phyloP scores from a whole-genome alignment of 73 alveolate species.

The Urostyla sp. region DNA sequence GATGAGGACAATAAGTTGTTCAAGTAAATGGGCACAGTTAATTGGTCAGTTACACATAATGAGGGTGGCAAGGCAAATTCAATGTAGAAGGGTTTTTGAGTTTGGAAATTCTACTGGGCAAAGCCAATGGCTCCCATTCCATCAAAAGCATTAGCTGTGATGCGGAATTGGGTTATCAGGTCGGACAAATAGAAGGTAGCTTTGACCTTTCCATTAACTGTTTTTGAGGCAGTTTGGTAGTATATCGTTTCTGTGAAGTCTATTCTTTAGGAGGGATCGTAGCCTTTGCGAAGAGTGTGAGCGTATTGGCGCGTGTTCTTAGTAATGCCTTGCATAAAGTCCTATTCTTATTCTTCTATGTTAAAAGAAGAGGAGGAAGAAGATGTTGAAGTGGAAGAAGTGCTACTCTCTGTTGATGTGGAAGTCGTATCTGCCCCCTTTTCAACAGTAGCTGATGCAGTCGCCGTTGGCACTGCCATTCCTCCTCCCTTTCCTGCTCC shows the following conservation, averaged over 20 bases:
- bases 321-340: not conserved
- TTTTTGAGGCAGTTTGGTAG: not conserved
- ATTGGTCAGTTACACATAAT: not conserved
- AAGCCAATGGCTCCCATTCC: slow-evolving; percentile 45
- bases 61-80: slow-evolving; percentile 23
- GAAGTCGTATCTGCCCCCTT: not conserved
- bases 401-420: not conserved
- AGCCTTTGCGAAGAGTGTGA: not conserved
- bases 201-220: not conserved
- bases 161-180: slow-evolving; percentile 62
- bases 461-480: not conserved
- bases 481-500: no score
- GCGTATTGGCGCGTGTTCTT: slow-evolving; percentile 7
- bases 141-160: slow-evolving; percentile 48
- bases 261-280: slow-evolving; percentile 6
- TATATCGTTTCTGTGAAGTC: slow-evolving; percentile 55
- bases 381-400: not conserved
- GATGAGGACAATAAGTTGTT: no score
- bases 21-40: no score
- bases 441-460: not conserved
- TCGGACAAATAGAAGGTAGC: slow-evolving; percentile 63
- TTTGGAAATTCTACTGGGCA: not conserved
- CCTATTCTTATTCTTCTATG: not conserved
- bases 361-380: not conserved
- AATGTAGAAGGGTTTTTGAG: slow-evolving; percentile 52